These are phyloP conservation scores for Linaria vulgaris DNA, from an alignment of 257 asterid species.

Conservation along the genomic window DNA sequence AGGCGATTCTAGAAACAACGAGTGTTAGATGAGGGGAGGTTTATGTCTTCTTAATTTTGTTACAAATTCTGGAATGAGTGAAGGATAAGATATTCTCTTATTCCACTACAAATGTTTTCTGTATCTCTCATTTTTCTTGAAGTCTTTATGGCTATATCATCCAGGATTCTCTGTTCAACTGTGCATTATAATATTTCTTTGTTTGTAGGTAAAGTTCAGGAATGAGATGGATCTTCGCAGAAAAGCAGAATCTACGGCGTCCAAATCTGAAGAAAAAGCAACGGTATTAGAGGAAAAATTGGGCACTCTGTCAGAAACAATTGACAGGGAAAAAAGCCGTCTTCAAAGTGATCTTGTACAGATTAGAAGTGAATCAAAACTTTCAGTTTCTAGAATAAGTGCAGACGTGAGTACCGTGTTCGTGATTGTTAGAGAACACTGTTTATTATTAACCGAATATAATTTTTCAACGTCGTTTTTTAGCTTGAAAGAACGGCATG, in stretches of 20 bases:
- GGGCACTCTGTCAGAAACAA: slow-evolving; percentile 57
- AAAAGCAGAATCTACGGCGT: slow-evolving; percentile 75
- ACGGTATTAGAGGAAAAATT: slow-evolving; percentile 63
- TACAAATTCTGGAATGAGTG: no score
- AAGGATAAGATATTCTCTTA: no score
- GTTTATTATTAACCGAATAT: slow-evolving; percentile 22
- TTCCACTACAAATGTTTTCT: background rate
- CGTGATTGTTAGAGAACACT: slow-evolving; percentile 18
- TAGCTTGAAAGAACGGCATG: slow-evolving; percentile 88
- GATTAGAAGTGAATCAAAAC: slow-evolving; percentile 79
- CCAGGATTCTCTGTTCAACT: background rate
- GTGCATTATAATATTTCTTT: slow-evolving; percentile 19
- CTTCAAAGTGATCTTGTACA: slow-evolving; percentile 78
- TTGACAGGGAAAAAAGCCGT: slow-evolving; percentile 63
- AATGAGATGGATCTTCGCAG: slow-evolving; percentile 71
- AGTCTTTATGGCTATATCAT: background rate
- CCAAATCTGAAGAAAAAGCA: slow-evolving; percentile 80
- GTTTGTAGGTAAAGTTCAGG: slow-evolving; percentile 64
- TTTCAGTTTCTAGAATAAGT: slow-evolving; percentile 67
- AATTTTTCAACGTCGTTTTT: slow-evolving; percentile 21
- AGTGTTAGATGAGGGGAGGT: no score
- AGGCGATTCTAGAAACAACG: no score
- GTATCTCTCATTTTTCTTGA: background rate
- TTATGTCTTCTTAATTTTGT: no score
- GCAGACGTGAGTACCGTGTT: slow-evolving; percentile 60